phyloP scores from a whole-genome alignment of 805 yeast genomes.

The Ascoidea rubescens region DNA sequence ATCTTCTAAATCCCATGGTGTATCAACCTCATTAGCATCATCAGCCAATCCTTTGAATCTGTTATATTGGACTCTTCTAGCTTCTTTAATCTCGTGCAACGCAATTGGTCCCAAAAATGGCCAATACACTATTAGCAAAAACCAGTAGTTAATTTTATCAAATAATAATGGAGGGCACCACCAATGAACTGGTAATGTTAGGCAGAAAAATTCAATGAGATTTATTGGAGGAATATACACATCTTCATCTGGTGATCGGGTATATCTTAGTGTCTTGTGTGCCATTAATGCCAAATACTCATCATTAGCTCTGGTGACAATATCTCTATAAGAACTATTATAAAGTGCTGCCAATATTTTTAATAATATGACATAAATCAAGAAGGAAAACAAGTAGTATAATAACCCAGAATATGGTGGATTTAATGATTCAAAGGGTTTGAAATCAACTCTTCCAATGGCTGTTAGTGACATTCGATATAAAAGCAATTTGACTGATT shows the following conservation, averaged over 20 bases:
- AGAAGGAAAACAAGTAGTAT: constrained; percentile 66
- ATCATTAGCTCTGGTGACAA: constrained; percentile 68
- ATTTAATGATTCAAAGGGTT: constrained; percentile 56
- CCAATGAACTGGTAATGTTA: constrained; percentile 26
- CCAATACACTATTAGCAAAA: constrained; percentile 54
- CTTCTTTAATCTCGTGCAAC: constrained; percentile 46
- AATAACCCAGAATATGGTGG: constrained; percentile 79
- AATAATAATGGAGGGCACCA: constrained; percentile 20
- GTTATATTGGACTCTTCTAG: constrained; percentile 61
- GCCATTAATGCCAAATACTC: constrained; percentile 80
- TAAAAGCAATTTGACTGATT: constrained; percentile 51
- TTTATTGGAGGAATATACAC: constrained; percentile 81
- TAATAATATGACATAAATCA: constrained; percentile 61
- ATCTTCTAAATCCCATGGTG: constrained; percentile 75
- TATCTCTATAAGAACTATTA: constrained; percentile 71
- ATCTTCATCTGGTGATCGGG: constrained; percentile 80
- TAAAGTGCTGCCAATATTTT: constrained; percentile 78
- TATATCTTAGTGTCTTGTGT: constrained; percentile 68
- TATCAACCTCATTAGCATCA: constrained; percentile 67
- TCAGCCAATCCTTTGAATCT: constrained; percentile 50
- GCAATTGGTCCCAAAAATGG: constrained; percentile 58
- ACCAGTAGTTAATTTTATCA: constrained; percentile 31
- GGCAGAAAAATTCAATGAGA: constrained; percentile 45
- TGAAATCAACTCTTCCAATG: constrained; percentile 61
- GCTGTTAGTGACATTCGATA: constrained; percentile 56